A percentile compares a stretch with the other conserved stretches of the same genome.
Conservation (phyloP, 352 stramenopile genomes). For the Phytophthora citrophthora region DNA sequence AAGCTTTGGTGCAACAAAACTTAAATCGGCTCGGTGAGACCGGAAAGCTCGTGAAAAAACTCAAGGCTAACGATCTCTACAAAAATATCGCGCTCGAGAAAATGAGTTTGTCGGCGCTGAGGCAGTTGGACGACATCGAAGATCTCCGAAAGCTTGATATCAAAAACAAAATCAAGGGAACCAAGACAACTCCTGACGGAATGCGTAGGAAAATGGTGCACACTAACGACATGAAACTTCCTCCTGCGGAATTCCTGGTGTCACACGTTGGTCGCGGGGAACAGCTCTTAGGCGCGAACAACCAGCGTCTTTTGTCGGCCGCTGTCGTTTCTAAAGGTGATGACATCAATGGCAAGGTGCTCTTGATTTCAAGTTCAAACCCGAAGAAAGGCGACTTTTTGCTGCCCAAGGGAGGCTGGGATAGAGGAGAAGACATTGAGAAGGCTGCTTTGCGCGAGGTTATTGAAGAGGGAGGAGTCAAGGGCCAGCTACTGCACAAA, state of each 20-base stretch:
- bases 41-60: background rate
- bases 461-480: slow-evolving; percentile 29
- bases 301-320: background rate
- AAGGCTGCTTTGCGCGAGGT: slow-evolving; percentile 11
- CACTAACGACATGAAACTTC: background rate
- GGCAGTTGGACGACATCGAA: background rate
- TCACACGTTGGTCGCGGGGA: background rate
- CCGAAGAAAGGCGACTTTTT: slow-evolving; percentile 16
- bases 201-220: background rate
- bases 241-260: background rate
- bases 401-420: slow-evolving; percentile 28
- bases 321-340: background rate
- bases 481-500: background rate
- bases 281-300: background rate
- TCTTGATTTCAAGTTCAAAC: slow-evolving; percentile 27
- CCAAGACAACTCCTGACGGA: background rate
- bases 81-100: background rate
- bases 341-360: slow-evolving; percentile 1
- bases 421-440: slow-evolving; percentile 6
- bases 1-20: background rate
- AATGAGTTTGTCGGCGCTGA: background rate
- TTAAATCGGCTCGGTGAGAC: background rate
- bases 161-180: background rate
- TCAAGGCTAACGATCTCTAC: background rate
- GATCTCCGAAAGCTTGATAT: background rate